Evolutionary conservation across 2,329 filamentous ascomycete species (phyloP).

Genomic region (Amylocarpus encephaloides): DNA sequence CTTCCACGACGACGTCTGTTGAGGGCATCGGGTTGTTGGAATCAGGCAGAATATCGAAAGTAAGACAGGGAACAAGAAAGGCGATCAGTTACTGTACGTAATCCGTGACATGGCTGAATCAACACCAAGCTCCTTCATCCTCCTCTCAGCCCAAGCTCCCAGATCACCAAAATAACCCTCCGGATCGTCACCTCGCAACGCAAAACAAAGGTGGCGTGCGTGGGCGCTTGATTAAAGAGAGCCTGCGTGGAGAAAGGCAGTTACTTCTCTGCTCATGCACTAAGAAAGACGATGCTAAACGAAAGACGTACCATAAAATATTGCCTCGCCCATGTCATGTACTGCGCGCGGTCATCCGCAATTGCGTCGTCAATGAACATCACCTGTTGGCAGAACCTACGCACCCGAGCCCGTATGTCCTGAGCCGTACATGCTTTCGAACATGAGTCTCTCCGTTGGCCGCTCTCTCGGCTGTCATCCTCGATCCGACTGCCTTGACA

Average conservation of each 20-base stretch:
- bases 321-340: constrained; percentile 20
- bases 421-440: too few species aligned
- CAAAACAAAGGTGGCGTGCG: constrained; percentile 29
- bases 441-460: too few species aligned
- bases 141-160: constrained; percentile 7
- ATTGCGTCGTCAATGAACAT: too few species aligned
- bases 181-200: constrained; percentile 15
- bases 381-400: too few species aligned
- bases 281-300: neutral
- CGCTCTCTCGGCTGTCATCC: too few species aligned
- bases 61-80: too few species aligned
- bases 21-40: too few species aligned
- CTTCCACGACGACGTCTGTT: too few species aligned
- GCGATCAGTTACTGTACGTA: too few species aligned
- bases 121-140: constrained; percentile 30
- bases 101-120: neutral
- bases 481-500: too few species aligned
- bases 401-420: too few species aligned
- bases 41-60: too few species aligned
- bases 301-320: constrained; percentile 26
- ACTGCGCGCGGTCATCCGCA: constrained; percentile 16
- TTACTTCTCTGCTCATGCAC: neutral
- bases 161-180: constrained; percentile 15
- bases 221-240: constrained; percentile 15
- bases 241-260: neutral